Base-by-base conservation (phyloP, 306 rosid genomes). In the Mucuna pruriens region DNA sequence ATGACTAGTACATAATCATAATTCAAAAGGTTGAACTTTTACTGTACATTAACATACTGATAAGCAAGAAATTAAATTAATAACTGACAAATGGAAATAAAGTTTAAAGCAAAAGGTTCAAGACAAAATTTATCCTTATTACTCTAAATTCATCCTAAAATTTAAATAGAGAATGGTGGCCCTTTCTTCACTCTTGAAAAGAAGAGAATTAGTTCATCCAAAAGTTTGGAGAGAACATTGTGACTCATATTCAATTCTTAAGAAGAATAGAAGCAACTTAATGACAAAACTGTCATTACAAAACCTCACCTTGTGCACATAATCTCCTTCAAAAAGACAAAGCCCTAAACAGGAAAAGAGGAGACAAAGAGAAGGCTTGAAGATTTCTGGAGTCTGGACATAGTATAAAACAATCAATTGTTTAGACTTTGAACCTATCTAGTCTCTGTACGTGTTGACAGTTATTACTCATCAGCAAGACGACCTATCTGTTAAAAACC, bases 151-250 rank as follows among this genome's bases (percentile, higher is more conserved):
- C 34, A 52, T 34, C 65, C 20, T 33, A 48, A 72, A 72, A 49
- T 51, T 49, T 51, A 51, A 51, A 72, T 25, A 31, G 48, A 19
- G 42, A 49, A 49, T 1, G 3, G 20, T 51, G 19, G 20, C 20
- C 48, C 46, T 31, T 46, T 29, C 51, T 46, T 17, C 62, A 31
- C 16, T 17, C 13, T 4, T 6, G 12, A n/a, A n/a, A 75, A 26
- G 69, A 75, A 58, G 26, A 45, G 5, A 7, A 42, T 33, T 11
- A 31, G 36, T 63, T 31, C 80, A 75, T 49, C 3, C 42, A 20
- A 78, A 26, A 67, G 58, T 67, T 67, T 67, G 57, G 29, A 66
- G 6, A 55, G 67, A 23, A 63, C 25, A 77, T 31, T 29, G 60
- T 26, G 82, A 64, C 40, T 20, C 9, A 7, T 13, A 78, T 40